These are phyloP conservation scores for Taiozyma sp. DNA, from an alignment of 1,139 yeast genomes.

Conservation along the genomic window DNA sequence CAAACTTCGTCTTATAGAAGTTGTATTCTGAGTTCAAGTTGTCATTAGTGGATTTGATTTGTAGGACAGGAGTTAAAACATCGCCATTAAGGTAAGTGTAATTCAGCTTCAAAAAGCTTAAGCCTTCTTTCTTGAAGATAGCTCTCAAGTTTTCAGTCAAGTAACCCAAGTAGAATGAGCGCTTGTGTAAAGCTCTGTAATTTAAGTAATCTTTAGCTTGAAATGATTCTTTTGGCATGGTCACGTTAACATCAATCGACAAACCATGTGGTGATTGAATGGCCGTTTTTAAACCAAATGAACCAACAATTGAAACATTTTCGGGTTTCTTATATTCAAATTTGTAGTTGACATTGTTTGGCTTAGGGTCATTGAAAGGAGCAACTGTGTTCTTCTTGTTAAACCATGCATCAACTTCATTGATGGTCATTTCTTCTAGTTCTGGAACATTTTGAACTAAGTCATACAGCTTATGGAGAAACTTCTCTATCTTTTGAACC, in stretches of 20 bases:
- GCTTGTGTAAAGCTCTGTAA: slow-evolving; percentile 83
- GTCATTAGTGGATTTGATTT: slow-evolving; percentile 36
- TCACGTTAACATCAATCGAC: slow-evolving; percentile 71
- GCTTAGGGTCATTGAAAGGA: slow-evolving; percentile 91
- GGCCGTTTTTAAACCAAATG: slow-evolving; percentile 84
- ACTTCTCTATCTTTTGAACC: slow-evolving; percentile 65
- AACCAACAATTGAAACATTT: slow-evolving; percentile 77
- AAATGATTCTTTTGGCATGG: slow-evolving; percentile 74
- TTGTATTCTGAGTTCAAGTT: slow-evolving; percentile 34
- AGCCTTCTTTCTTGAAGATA: slow-evolving; percentile 48
- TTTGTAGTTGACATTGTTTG: slow-evolving; percentile 62
- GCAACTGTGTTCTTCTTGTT: slow-evolving; percentile 50
- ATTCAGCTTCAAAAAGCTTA: slow-evolving; percentile 44
- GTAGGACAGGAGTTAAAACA: slow-evolving; percentile 58
- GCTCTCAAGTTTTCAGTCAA: slow-evolving; percentile 60
- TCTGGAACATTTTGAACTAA: slow-evolving; percentile 60
- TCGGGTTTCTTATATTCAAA: slow-evolving; percentile 71
- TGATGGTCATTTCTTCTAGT: slow-evolving; percentile 44
- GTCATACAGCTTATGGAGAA: slow-evolving; percentile 72
- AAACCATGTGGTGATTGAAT: slow-evolving; percentile 56
- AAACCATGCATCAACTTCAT: slow-evolving; percentile 49
- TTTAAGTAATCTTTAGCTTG: slow-evolving; percentile 88
- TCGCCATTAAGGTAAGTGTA: slow-evolving; percentile 68
- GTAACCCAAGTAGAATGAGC: slow-evolving; percentile 82
- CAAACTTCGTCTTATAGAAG: slow-evolving; percentile 66